Percentiles rank a stretch among this genome's conserved stretches.
Conservation (phyloP, 495 filamentous ascomycete genomes). For the Hypoxylon intermedium region DNA sequence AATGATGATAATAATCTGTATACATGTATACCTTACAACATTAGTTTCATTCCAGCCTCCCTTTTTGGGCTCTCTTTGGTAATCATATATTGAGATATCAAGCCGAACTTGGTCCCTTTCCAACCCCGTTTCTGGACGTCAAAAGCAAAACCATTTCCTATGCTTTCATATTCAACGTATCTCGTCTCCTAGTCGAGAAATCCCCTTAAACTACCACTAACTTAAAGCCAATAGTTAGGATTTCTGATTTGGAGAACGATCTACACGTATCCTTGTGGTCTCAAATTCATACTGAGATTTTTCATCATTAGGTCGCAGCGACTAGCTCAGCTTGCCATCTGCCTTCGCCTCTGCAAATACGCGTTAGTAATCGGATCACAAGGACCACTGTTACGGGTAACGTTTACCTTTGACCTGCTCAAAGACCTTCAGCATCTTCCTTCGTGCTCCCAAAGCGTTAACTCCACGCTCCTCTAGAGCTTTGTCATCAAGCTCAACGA, state of each 20-base stretch:
- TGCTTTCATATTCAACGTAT: slow-evolving; percentile 4
- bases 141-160: slow-evolving; percentile 10
- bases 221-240: not conserved
- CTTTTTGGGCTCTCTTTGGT: not conserved
- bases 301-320: slow-evolving; percentile 33
- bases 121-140: slow-evolving; percentile 15
- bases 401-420: slow-evolving; percentile 82
- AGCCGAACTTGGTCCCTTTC: slow-evolving; percentile 5
- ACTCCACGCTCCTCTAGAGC: slow-evolving; percentile 92
- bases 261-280: not conserved
- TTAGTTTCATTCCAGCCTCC: not conserved
- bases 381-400: not conserved
- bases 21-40: slow-evolving; percentile 32
- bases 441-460: slow-evolving; percentile 90
- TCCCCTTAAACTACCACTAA: not conserved
- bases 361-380: slow-evolving; percentile 37
- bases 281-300: slow-evolving; percentile 17
- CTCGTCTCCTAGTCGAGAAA: not conserved
- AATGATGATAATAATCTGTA: slow-evolving; percentile 23
- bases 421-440: slow-evolving; percentile 99
- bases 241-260: not conserved
- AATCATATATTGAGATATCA: not conserved
- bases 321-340: slow-evolving; percentile 66
- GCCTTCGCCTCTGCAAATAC: slow-evolving; percentile 61
- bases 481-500: slow-evolving; percentile 91